Base-by-base conservation (phyloP, 345 rosid species). In the Aegle marmelos region DNA sequence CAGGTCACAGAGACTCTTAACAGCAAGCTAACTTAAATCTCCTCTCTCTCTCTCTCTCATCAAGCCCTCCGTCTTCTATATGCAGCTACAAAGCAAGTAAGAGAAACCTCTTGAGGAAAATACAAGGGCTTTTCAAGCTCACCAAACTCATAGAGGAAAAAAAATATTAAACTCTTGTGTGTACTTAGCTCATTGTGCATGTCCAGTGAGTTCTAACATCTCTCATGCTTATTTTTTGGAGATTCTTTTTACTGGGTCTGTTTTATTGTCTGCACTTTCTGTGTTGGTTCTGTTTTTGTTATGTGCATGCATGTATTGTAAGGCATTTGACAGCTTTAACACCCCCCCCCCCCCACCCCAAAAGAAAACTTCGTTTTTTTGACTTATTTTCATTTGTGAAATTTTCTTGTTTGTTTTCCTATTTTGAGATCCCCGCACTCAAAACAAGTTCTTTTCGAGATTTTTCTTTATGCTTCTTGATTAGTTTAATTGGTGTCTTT, bases 291-390 rank as follows among this genome's bases (percentile, higher is more conserved):
- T 66, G 67, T 70, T 54, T 7, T 37, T 67, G 13, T 41, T 64
- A 11, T 70, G 36, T 77, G 79, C 87, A 85, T 85, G 85, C 86
- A 81, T 69, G 79, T 65, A 25, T 10, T 75, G 61, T 11, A 28
- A 22, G 68, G 36, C 31, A 62, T 75, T 72, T 39, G 61, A 62
- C 76, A 65, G 59, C 75, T 56, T 78, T 0, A n/a, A n/a, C n/a
- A n/a, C n/a, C n/a, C 0, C 30, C 74, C 16, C 11, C 73, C 34
- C 1, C 39, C 50, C 13, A 0, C 13, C 13, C 50, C 17, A n/a
- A n/a, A n/a, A n/a, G n/a, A n/a, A n/a, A n/a, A 45, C 17, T 45
- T 2, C 10, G n/a, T 58, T 72, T 30, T 33, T 68, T 37, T 56
- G 0, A 28, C 58, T 59, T 45, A 27, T 34, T 73, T 68, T 73